Base-by-base conservation (phyloP, 208 protist species). In the Leishmania gerbilli region DNA sequence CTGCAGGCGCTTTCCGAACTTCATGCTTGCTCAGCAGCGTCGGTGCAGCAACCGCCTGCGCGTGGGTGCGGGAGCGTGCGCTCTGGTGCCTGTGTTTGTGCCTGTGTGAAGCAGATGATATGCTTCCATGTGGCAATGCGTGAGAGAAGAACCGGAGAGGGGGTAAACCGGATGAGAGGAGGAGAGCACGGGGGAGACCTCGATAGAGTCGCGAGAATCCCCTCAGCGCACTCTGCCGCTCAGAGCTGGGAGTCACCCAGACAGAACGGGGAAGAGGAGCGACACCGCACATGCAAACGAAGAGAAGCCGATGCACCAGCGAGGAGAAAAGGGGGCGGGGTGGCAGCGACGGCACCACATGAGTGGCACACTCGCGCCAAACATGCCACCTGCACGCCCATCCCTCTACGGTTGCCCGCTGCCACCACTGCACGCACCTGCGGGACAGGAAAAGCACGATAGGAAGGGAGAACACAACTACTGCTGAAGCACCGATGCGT, bases 1-100 rank as follows among this genome's bases (percentile, higher is more conserved):
- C 69, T 90, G 85, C 74, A 98, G 62, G 51, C 95, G 95, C 85
- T 98, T 98, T 24, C 95, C 95, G 79, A 98, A 98, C 91, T 98
- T 98, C 95, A 98, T 97, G 60, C 1, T 19, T 65, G 75, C 45
- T 53, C n/a, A 60, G 49, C n/a, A 8, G 17, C 34, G 31, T 45
- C 24, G 1, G 51, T 42, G 21, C 49, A 76, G 49, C 15, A 19
- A 58, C 71, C 13, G 9, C 31, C 6, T 60, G n/a, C 62, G 47
- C 49, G 71, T 56, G 47, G 15, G 51, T 76, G 49, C n/a, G 31
- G 24, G 49, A 17, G 67, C 40, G 67, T 71, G 24, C 7, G 45
- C 27, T 17, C 47, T 6, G 3, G 15, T 55, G 51, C 69, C n/a
- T 34, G 8, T 76, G 31, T 6, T 60, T 60, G 45, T 5, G 34